Conservation (phyloP, 2,329 filamentous ascomycete species). For the Aspergillus costaricaensis region DNA sequence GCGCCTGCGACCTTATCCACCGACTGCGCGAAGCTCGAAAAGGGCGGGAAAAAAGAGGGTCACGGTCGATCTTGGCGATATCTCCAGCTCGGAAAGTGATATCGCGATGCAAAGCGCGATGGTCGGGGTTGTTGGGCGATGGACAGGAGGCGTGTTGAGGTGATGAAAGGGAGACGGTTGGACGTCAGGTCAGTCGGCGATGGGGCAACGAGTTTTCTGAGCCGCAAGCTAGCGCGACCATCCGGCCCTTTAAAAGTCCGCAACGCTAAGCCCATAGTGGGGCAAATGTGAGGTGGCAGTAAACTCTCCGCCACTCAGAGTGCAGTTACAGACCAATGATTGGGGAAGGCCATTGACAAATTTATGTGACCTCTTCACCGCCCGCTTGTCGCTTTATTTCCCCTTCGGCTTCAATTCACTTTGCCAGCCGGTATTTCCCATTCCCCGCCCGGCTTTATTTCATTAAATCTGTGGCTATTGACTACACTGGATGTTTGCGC, state of each 20-base stretch:
- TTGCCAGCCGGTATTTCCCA: constrained; percentile 5
- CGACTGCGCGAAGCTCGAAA: constrained; percentile 39
- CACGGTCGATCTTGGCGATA: constrained; percentile 31
- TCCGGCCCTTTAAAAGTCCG: constrained; percentile 21
- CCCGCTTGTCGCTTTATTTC: constrained; percentile 19
- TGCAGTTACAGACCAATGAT: background rate
- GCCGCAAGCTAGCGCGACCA: constrained; percentile 29
- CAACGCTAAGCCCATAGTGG: constrained; percentile 8
- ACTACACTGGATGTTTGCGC: constrained; percentile 29
- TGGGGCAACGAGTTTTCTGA: constrained; percentile 45
- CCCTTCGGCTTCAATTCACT: constrained; percentile 12
- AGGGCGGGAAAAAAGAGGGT: constrained; percentile 30
- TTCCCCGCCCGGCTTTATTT: constrained; percentile 13
- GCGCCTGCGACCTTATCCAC: constrained; percentile 46
- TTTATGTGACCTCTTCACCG: constrained; percentile 28
- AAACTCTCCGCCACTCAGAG: constrained; percentile 9
- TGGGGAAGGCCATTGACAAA: constrained; percentile 1
- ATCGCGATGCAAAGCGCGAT: constrained; percentile 48
- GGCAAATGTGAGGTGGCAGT: background rate
- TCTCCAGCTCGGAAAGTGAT: constrained; percentile 31
- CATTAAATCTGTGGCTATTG: constrained; percentile 6
- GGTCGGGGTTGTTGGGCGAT: constrained; percentile 38
- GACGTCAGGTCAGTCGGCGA: constrained; percentile 43
- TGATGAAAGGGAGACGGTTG: constrained; percentile 46
- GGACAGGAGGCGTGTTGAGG: constrained; percentile 33